Percentiles rank a stretch among this genome's conserved stretches.
Conservation (phyloP, 2,329 filamentous ascomycete species). For the Aspergillus fumigatus region DNA sequence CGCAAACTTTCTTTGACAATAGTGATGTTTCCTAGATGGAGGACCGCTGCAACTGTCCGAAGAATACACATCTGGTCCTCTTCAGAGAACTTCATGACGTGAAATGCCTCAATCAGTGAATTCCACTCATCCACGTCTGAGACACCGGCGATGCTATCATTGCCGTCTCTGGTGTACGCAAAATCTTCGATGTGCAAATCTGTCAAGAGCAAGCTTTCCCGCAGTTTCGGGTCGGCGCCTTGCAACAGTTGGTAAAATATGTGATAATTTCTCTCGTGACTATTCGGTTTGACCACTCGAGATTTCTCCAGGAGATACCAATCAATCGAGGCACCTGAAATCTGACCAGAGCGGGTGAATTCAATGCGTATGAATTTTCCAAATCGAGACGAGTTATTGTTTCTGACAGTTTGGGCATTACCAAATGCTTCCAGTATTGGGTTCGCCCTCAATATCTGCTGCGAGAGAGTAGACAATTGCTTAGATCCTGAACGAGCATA, state of each 20-base stretch:
- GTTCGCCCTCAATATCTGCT: slow-evolving; percentile 93
- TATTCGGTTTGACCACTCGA: slow-evolving; percentile 84
- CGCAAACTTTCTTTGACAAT: slow-evolving; percentile 87
- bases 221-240: slow-evolving; percentile 70
- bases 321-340: slow-evolving; percentile 93
- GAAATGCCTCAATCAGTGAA: slow-evolving; percentile 82
- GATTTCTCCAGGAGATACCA: slow-evolving; percentile 99
- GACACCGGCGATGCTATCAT: slow-evolving; percentile 84
- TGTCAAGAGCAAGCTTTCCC: slow-evolving; percentile 70
- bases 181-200: slow-evolving; percentile 79
- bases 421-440: slow-evolving; percentile 97
- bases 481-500: slow-evolving; percentile 56
- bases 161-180: slow-evolving; percentile 83
- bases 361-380: slow-evolving; percentile 99
- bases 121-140: slow-evolving; percentile 92
- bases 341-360: slow-evolving; percentile 81
- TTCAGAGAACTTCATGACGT: slow-evolving; percentile 87
- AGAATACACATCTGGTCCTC: slow-evolving; percentile 80
- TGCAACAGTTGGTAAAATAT: slow-evolving; percentile 93
- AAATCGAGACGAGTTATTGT: slow-evolving; percentile 97
- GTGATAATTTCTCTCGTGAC: slow-evolving; percentile 91
- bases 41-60: slow-evolving; percentile 80
- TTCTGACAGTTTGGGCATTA: slow-evolving; percentile 94
- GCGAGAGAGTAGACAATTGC: slow-evolving; percentile 79
- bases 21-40: slow-evolving; percentile 88